Evolutionary conservation across 768 basidiomycete species (phyloP), one percentile per base, ranked within the genome.

Genomic region (Phanerochaete carnosa): DNA sequence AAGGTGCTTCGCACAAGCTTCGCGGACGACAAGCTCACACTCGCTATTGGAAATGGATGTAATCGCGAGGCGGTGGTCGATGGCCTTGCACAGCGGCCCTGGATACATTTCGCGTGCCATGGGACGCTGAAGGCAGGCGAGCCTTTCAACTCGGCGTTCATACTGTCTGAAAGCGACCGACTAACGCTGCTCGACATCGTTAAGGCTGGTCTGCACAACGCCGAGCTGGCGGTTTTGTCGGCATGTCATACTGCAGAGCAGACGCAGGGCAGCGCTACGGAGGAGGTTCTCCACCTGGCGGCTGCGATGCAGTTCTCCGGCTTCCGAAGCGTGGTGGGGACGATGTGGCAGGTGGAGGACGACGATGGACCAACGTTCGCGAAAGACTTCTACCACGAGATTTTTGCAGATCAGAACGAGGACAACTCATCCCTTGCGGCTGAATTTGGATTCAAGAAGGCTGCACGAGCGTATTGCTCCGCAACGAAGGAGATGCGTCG

Each of bases 331-430:
- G 76, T 75, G 1, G 67, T 81, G 23, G 79, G 68, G 4, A 81
- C 80, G 23, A 71, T 81, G 76, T 80, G 79, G 79, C 72, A 72
- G 15, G 76, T 79, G 45, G 61, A 60, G n/a, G 80, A 81, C 60
- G 59, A 62, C 0, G 70, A 75, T 59, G 80, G 72, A 4, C 77
- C 12, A 13, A 45, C 1, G 63, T 63, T 79, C 51, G 68, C 75
- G 3, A 63, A 62, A 30, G 64, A 66, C 13, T 71, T 79, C 32
- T 80, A 80, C 49, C 23, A 13, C 25, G 39, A 29, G 23, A 46
- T 61, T 32, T 55, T 61, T 19, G 30, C 22, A 28, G 28, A 35
- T 1, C 16, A 45, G 43, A 15, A 45, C 22, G 49, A 12, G 26
- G 49, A 28, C 2, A 8, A 22, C 52, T 30, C 19, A n/a, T 7